phyloP scores from a whole-genome alignment of 805 yeast species.

The Nadsonia fulvescens region DNA sequence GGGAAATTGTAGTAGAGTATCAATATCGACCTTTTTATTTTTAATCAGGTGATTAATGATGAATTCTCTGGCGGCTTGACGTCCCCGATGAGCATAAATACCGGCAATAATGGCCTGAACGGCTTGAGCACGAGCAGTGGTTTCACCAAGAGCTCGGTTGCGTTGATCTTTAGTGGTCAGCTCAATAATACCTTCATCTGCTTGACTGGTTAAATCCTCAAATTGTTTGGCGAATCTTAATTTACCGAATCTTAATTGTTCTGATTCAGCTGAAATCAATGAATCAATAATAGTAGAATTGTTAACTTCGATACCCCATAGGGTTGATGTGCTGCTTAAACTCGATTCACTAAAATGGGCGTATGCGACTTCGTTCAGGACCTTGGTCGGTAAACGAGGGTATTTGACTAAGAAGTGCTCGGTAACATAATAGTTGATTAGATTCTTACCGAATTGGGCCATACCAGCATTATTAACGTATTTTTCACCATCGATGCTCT shows the following conservation, averaged over 20 bases:
- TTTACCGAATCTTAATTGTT: constrained; percentile 44
- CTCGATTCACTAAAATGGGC: constrained; percentile 54
- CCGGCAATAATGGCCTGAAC: constrained; percentile 78
- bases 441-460: constrained; percentile 62
- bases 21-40: constrained; percentile 64
- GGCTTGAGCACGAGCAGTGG: constrained; percentile 36
- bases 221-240: constrained; percentile 14
- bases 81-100: constrained; percentile 55
- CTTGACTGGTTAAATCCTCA: constrained; percentile 4
- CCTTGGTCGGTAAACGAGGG: constrained; percentile 77
- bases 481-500: constrained; percentile 22
- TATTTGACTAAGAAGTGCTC: constrained; percentile 58
- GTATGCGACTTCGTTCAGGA: constrained; percentile 58
- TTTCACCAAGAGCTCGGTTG: constrained; percentile 22
- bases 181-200: constrained; percentile 20
- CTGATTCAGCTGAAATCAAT: constrained; percentile 49
- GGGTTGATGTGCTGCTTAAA: constrained; percentile 44
- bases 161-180: constrained; percentile 27
- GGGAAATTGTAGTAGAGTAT: constrained; percentile 58
- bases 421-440: constrained; percentile 56
- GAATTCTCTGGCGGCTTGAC: constrained; percentile 45
- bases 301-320: constrained; percentile 85
- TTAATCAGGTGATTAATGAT: constrained; percentile 50
- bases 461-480: constrained; percentile 62
- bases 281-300: constrained; percentile 42